Evolutionary conservation across 192 early-diverging fungal species (phyloP).

Genomic region (Lunasporangiospora selenospora): DNA sequence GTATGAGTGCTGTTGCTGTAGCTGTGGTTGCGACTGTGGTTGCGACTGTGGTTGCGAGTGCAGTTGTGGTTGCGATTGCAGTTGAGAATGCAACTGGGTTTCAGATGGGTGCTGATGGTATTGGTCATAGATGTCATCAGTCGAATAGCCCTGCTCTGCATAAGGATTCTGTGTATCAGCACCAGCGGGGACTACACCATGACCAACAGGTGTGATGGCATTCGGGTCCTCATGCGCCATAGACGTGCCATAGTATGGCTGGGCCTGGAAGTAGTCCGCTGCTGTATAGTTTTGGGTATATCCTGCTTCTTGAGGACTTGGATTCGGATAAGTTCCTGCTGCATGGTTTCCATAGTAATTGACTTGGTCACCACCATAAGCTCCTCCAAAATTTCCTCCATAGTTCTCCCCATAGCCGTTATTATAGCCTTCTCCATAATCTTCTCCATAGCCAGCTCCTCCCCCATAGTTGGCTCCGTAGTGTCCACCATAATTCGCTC

Average conservation of each 20-base stretch:
- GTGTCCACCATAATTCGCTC: too few species aligned
- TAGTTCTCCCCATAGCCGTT: conserved; percentile 6
- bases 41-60: conserved; percentile 7
- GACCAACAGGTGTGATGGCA: neutral
- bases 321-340: too few species aligned
- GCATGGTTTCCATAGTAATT: neutral
- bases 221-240: neutral
- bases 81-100: too few species aligned
- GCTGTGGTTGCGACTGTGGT: conserved; percentile 18
- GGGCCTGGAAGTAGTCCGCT: conserved; percentile 40
- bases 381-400: conserved; percentile 1
- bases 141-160: neutral
- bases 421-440: neutral
- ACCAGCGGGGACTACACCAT: neutral
- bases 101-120: too few species aligned
- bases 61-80: conserved; percentile 17
- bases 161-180: too few species aligned
- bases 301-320: conserved; percentile 16
- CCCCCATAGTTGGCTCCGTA: neutral
- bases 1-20: conserved; percentile 16
- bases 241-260: conserved; percentile 1
- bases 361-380: neutral
- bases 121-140: conserved; percentile 8
- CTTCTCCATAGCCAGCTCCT: conserved; percentile 15
- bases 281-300: conserved; percentile 19